Conservation (phyloP, 345 rosid genomes). For the Eucalyptus sideroxylon region DNA sequence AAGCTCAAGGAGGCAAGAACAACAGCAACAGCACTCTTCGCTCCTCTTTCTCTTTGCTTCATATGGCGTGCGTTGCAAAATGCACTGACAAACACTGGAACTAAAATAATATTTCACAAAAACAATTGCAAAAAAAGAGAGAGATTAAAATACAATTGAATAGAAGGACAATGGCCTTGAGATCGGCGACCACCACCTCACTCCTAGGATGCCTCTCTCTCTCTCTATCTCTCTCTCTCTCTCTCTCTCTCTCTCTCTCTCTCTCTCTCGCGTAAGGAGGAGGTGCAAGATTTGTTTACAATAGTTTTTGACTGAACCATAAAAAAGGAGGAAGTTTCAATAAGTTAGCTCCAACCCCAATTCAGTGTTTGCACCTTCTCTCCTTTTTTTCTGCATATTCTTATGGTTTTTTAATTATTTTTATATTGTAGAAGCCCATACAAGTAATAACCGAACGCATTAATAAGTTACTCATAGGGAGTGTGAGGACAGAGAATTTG, state of each 20-base stretch:
- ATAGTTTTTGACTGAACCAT: background rate
- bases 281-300: background rate
- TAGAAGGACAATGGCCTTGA: background rate
- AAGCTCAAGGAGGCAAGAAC: background rate
- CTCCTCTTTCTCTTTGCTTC: background rate
- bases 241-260: background rate
- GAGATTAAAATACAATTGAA: background rate
- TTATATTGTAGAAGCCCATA: background rate
- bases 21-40: background rate
- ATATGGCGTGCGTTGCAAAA: background rate
- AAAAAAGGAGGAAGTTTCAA: background rate
- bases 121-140: background rate
- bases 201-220: background rate
- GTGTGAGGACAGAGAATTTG: background rate
- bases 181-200: constrained; percentile 1
- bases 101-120: background rate
- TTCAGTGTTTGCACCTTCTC: background rate
- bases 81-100: background rate
- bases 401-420: background rate
- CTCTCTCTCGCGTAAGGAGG: background rate
- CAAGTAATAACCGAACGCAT: background rate
- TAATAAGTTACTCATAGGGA: background rate
- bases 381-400: background rate
- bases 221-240: background rate
- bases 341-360: background rate